Evolutionary conservation across 1,284 basidiomycete genomes (phyloP), one percentile per base, ranked within the genome.

Genomic region (Ustilago cynodontis): DNA sequence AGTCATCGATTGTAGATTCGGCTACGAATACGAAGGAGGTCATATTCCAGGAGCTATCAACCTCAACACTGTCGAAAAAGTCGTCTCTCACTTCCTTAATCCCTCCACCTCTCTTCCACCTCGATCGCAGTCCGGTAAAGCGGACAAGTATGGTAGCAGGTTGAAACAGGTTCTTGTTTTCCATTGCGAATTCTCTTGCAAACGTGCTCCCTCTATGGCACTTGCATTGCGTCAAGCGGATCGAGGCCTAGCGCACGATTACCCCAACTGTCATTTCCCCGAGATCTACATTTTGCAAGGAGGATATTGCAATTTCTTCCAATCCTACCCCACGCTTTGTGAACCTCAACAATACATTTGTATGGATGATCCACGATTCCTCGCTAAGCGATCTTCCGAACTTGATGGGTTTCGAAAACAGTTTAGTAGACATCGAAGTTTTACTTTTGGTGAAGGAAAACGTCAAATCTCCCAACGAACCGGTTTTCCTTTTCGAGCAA

Each of bases 281-380:
- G 96, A 99, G 87, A 90, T 99, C 6, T 99, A 99, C 88, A 91
- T 99, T 76, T 90, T 99, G 8, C 93, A 97, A 86, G 97, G 97
- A 51, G 96, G 96, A 8, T 99, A 98, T 87, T 93, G 91, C 80
- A 90, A 90, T 59, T 99, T 95, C 87, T 98, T 90, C 88, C 90
- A 91, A 79, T 86, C 88, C 43, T 91, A 90, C 66, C 88, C 90
- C 1, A 78, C 87, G 4, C 91, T 91, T 49, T 98, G 95, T 88
- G 88, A 93, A 63, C 95, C 94, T 0, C 88, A 88, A 26, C 91
- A 90, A 1, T 99, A 99, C 86, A 91, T 97, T 41, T 90, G 89
- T 20, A 99, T 99, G 96, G 94, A 98, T 82, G 95, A 98, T 85
- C 94, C 95, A 0, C 89, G 89, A 45, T 92, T 95, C 86, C 89